Evolutionary conservation across 2,329 filamentous ascomycete genomes (phyloP), one percentile per base, ranked within the genome.

Genomic region (Onygenales sp.): DNA sequence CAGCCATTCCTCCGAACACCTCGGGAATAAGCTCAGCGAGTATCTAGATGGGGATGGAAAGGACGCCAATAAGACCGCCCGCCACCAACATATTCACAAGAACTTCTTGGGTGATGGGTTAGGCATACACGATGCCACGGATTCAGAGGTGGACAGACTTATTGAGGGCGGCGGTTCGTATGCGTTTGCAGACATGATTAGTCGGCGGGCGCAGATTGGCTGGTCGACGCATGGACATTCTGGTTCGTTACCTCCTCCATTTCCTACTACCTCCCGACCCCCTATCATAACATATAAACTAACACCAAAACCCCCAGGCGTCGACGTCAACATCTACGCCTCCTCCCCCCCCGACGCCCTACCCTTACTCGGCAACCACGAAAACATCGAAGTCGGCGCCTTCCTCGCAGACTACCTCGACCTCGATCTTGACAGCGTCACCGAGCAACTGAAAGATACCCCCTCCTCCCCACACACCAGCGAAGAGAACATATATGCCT

Each of bases 301-400:
- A 50, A 54, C 35, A n/a, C 43, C 11, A 47, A 17, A 36, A 17
- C 21, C 41, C 56, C 64, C 65, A 66, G 93, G 86, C 50, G 90
- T 93, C 7, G 93, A 98, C 66, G 93, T 98, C 48, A 98, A 98
- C 69, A 89, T 98, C 60, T 98, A 97, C 72, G 86, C 87, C 51
- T 91, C 87, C 0, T 84, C 87, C 3, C 77, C 81, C 0, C 77
- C 80, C 39, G 72, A 75, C 33, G 81, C 84, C 0, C 78, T 80
- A 43, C 75, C 78, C 11, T 76, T 95, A 6, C 74, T 81, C 2
- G 92, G 92, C 7, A 97, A 97, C 68, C 85, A 94, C 52, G 93
- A 98, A 75, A 98, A 98, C 67, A 97, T 85, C 0, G 90, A 97
- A 31, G 79, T 98, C 1, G 93, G 93, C 36, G 75, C 80, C 44